A percentile compares a stretch with the other conserved stretches of the same genome.
These are phyloP conservation scores for Volvariella volvacea DNA, from an alignment of 1,284 basidiomycete species.

Conservation along the genomic window DNA sequence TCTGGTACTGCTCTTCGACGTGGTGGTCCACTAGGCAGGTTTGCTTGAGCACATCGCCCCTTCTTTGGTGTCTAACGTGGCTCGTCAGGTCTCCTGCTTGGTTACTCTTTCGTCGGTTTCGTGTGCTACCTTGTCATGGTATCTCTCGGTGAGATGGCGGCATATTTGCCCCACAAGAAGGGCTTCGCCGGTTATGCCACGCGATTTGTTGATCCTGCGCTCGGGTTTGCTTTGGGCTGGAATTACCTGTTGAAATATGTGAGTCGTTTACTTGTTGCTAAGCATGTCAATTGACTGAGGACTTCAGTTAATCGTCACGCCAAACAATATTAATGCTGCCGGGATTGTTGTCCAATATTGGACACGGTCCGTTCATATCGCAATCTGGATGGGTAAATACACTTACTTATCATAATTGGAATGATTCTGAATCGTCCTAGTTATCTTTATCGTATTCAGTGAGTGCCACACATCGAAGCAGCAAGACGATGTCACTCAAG, in stretches of 20 bases:
- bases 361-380: constrained; percentile 44
- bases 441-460: constrained; percentile 53
- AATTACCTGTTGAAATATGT: constrained; percentile 45
- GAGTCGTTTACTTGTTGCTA: constrained; percentile 9
- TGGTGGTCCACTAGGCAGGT: constrained; percentile 44
- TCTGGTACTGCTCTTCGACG: constrained; percentile 47
- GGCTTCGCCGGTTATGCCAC: constrained; percentile 49
- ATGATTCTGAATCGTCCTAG: constrained; percentile 18
- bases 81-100: constrained; percentile 33
- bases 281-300: neutral
- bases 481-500: constrained; percentile 4
- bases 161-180: constrained; percentile 48
- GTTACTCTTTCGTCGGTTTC: constrained; percentile 48
- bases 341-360: constrained; percentile 59
- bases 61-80: neutral
- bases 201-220: constrained; percentile 45
- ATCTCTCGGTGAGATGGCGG: constrained; percentile 47
- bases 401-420: neutral
- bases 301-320: constrained; percentile 36
- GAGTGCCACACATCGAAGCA: constrained; percentile 12
- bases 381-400: constrained; percentile 51
- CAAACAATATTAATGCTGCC: constrained; percentile 51
- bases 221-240: constrained; percentile 48
- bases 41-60: constrained; percentile 1
- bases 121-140: constrained; percentile 50